A percentile compares a stretch with the other conserved stretches of the same genome.
phyloP scores from a whole-genome alignment of 1,139 yeast genomes.

The Barnettozyma hawaiiensis region DNA sequence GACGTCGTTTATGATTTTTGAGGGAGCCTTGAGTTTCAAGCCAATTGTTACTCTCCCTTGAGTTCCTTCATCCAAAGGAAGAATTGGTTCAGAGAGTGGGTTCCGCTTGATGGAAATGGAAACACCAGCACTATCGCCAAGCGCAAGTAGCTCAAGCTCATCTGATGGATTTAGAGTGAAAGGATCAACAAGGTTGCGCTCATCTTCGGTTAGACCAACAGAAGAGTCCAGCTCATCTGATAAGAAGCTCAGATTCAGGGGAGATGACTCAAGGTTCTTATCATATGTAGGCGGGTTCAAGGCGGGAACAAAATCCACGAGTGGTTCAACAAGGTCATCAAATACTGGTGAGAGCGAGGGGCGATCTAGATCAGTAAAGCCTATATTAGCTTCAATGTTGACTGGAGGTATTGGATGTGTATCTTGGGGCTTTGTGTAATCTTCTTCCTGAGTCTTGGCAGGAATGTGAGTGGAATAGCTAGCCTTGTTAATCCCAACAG shows the following conservation, averaged over 20 bases:
- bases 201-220: slow-evolving; percentile 7
- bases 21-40: neutral
- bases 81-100: neutral
- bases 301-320: neutral
- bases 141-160: slow-evolving; percentile 10
- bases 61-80: neutral
- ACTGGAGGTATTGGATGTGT: neutral
- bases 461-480: neutral
- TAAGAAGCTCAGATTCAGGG: slow-evolving; percentile 7
- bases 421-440: neutral
- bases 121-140: neutral
- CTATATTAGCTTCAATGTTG: no score
- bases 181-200: slow-evolving; percentile 1
- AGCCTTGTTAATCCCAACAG: neutral
- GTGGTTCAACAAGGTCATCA: neutral
- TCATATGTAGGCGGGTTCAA: slow-evolving; percentile 5
- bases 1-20: neutral
- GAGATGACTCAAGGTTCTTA: slow-evolving; percentile 9
- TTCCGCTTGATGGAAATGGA: slow-evolving; percentile 4
- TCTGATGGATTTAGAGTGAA: slow-evolving; percentile 15
- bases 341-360: neutral
- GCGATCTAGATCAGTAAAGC: neutral
- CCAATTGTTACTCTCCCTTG: neutral
- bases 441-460: neutral
- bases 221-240: slow-evolving; percentile 12